These are phyloP conservation scores for Gynochthodes officinalis DNA, from an alignment of 257 asterid species.

Conservation along the genomic window DNA sequence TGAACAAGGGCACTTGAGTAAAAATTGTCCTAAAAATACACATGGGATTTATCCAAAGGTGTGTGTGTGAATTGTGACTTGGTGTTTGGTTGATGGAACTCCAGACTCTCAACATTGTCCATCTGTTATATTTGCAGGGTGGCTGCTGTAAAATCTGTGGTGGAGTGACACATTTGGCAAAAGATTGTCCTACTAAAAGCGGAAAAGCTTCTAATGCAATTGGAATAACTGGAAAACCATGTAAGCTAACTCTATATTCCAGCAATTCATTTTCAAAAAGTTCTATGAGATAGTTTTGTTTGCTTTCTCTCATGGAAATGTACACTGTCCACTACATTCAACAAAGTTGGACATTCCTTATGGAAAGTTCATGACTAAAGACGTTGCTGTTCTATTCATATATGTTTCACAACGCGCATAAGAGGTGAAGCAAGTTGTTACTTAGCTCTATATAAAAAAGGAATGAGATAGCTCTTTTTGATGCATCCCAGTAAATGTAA, in stretches of 20 bases:
- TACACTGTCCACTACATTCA: background rate
- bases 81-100: background rate
- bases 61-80: slow-evolving; percentile 9
- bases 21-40: slow-evolving; percentile 74
- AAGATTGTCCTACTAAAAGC: slow-evolving; percentile 79
- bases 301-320: background rate
- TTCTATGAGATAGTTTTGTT: background rate
- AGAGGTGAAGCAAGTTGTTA: background rate
- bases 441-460: background rate
- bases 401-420: background rate
- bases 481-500: too few relatives aligned
- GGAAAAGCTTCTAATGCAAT: slow-evolving; percentile 26
- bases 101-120: background rate
- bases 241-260: slow-evolving; percentile 34
- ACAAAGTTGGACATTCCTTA: background rate
- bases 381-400: background rate
- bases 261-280: background rate
- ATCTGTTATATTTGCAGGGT: slow-evolving; percentile 47
- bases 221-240: slow-evolving; percentile 31
- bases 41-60: slow-evolving; percentile 95
- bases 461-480: background rate
- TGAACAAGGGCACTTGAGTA: slow-evolving; percentile 89
- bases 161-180: slow-evolving; percentile 85
- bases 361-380: background rate
- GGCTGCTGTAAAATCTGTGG: slow-evolving; percentile 92